Conservation (phyloP, 306 rosid genomes). For the Quercus parvula region DNA sequence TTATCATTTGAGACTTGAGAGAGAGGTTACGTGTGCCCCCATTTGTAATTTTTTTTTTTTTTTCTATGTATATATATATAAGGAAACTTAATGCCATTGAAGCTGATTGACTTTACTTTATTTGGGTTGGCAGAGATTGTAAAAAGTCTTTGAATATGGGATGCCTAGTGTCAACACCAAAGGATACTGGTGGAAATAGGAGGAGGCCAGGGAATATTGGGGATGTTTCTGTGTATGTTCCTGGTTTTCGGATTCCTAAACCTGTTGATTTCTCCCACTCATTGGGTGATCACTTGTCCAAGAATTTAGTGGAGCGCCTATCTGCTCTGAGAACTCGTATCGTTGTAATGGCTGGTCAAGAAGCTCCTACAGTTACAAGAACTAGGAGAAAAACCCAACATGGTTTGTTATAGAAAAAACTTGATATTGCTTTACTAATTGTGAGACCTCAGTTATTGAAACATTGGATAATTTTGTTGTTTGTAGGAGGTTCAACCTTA, state of each 20-base stretch:
- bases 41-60: no score
- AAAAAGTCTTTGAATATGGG: conserved; percentile 60
- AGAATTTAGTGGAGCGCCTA: conserved; percentile 73
- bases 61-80: neutral
- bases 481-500: conserved; percentile 84
- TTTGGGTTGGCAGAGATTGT: conserved; percentile 39
- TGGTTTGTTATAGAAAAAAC: conserved; percentile 47
- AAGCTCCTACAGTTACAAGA: conserved; percentile 90
- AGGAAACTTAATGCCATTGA: conserved; percentile 14
- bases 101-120: conserved; percentile 31
- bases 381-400: conserved; percentile 90
- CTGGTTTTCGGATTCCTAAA: conserved; percentile 91
- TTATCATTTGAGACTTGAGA: conserved; percentile 10
- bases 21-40: conserved; percentile 18
- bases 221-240: conserved; percentile 90
- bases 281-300: conserved; percentile 73
- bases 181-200: conserved; percentile 77
- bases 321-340: conserved; percentile 89
- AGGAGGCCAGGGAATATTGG: conserved; percentile 92
- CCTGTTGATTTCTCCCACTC: conserved; percentile 79
- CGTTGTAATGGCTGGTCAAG: conserved; percentile 95
- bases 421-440: conserved; percentile 18
- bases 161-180: conserved; percentile 70
- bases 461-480: conserved; percentile 28
- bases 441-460: conserved; percentile 24